Evolutionary conservation across 345 rosid species (phyloP).

Genomic region (Rhizophora mangle): DNA sequence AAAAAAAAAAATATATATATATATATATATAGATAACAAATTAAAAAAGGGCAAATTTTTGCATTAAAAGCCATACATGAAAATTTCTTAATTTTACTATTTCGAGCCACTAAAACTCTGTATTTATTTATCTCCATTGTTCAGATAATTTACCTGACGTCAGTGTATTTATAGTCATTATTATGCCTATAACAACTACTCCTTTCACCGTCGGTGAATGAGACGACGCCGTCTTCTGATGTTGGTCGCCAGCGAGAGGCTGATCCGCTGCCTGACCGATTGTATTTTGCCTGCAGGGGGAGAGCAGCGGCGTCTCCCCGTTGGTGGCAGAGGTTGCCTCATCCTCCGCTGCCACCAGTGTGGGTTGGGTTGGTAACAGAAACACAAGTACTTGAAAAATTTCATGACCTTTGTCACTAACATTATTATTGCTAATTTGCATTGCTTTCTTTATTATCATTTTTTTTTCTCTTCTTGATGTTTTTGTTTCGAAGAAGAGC

Average conservation of each 20-base stretch:
- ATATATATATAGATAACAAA: no score
- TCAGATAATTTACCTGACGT: no score
- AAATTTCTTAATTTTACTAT: neutral
- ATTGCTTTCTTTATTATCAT: no score
- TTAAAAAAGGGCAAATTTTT: no score
- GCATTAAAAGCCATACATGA: no score
- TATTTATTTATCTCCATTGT: no score
- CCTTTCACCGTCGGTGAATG: neutral
- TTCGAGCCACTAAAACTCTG: no score
- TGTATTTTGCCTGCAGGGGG: neutral
- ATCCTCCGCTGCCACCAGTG: neutral
- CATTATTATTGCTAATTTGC: neutral
- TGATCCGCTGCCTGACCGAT: neutral
- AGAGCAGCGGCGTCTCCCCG: neutral
- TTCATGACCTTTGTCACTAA: constrained; percentile 11
- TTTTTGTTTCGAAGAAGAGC: no score
- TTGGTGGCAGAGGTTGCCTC: neutral
- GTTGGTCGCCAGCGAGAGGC: constrained; percentile 28
- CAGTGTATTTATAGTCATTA: no score
- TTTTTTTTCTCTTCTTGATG: no score
- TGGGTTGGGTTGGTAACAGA: constrained; percentile 19
- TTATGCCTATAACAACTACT: no score
- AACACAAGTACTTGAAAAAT: constrained; percentile 26
- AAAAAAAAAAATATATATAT: no score
- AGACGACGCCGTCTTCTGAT: constrained; percentile 21